phyloP scores from a whole-genome alignment of 371 early-diverging fungal genomes.

The Dichotomocladium elegans region DNA sequence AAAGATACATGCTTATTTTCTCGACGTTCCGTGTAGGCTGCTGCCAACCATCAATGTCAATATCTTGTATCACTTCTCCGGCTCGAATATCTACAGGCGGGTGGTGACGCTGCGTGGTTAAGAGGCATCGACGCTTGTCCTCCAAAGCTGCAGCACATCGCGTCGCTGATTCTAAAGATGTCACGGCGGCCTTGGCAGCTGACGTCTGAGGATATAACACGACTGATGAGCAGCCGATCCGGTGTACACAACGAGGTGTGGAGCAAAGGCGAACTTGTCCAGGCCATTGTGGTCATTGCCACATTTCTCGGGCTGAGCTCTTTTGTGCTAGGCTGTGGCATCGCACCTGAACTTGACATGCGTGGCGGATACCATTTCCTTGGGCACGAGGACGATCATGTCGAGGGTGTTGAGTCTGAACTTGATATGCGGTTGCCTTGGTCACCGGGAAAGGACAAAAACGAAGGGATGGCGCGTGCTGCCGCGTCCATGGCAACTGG shows the following conservation, averaged over 20 bases:
- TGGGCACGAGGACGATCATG: slow-evolving; percentile 1
- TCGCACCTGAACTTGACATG: slow-evolving; percentile 65
- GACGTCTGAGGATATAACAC: slow-evolving; percentile 36
- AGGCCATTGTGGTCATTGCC: slow-evolving; percentile 54
- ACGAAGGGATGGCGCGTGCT: slow-evolving; percentile 11
- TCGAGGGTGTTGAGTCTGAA: slow-evolving; percentile 38
- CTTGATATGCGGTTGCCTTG: slow-evolving; percentile 21
- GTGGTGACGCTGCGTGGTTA: slow-evolving; percentile 63
- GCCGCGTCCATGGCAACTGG: slow-evolving; percentile 32
- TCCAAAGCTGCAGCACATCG: slow-evolving; percentile 51
- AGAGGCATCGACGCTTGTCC: slow-evolving; percentile 50
- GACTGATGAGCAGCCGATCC: slow-evolving; percentile 33
- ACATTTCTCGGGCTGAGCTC: slow-evolving; percentile 58
- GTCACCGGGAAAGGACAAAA: slow-evolving; percentile 1
- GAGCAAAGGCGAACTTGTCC: slow-evolving; percentile 61
- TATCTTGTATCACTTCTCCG: slow-evolving; percentile 54
- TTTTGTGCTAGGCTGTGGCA: slow-evolving; percentile 60
- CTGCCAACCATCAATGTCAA: slow-evolving; percentile 60
- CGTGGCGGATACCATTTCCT: slow-evolving; percentile 45
- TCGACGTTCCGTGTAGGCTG: slow-evolving; percentile 30
- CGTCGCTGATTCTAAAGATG: slow-evolving; percentile 41
- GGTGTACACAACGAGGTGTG: slow-evolving; percentile 41
- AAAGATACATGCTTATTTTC: not conserved
- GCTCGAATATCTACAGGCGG: slow-evolving; percentile 53
- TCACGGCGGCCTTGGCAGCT: slow-evolving; percentile 66